Base-by-base conservation (phyloP, 2,329 filamentous ascomycete genomes). In the Drechslerella coelobrocha region DNA sequence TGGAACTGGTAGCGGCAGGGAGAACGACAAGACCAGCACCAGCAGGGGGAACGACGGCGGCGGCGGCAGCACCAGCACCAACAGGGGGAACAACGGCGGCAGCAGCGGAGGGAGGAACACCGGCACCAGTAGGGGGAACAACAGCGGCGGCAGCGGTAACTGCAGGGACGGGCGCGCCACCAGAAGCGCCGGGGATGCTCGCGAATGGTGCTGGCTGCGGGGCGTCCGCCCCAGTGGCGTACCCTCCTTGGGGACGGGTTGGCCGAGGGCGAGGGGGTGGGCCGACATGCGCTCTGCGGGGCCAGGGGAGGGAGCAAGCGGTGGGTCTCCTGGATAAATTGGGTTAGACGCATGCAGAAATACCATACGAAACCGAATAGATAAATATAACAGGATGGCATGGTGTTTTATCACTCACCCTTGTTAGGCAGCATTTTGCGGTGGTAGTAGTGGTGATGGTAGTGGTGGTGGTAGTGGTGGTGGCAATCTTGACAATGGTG, bases 331-430 rank as follows among this genome's bases (percentile, higher is more conserved):
- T 47, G 23, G 23, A 19, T 23, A 14, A 47, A 47, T 47, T 8
- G 23, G 43, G 43, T 47, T 47, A 47, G 43, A 10, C 12, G 43
- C 23, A 47, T 47, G 43, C 19, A 47, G 23, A 2, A 14, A 47
- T 47, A 47, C 7, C 17, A 47, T 47, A 47, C 17, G 43, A n/a
- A 47, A 47, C 7, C 23, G 10, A 47, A 47, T 47, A 47, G 12
- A 47, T 2, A n/a, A n/a, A 26, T 14, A 19, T 4, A 21, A 47
- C 6, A 47, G 23, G 43, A 47, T 21, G 6, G 6, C 43, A 47
- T 47, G 43, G 43, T 14, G 23, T 47, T 47, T 14, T 19, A 47
- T 21, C 23, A 47, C 43, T 47, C 23, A 47, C 43, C 3, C 9
- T 14, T 2, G 2, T 14, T 4, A 10, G 23, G 7, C 43, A 47